Evolutionary conservation across 139 green algal genomes (phyloP), one percentile per base, ranked within the genome.

Genomic region (Chlamydomonas sp.): DNA sequence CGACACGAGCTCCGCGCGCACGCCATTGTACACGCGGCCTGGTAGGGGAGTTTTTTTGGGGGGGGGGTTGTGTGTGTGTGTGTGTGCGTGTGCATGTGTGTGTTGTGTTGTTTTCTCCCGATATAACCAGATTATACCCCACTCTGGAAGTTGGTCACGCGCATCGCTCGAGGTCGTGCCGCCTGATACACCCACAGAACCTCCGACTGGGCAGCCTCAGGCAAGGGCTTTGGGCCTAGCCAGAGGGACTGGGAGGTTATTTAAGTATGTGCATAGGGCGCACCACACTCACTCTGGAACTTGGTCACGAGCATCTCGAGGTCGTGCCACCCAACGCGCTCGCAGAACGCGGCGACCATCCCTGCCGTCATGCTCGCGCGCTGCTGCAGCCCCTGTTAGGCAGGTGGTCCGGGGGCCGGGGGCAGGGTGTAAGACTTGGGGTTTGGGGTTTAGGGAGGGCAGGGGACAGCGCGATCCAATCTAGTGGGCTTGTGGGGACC

Each of bases 281-380:
- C 13, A 61, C 10, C 24, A 22, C n/a, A 57, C 20, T 54, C 34
- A 83, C 81, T 33, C 70, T 91, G 84, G 73, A 96, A 93, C 63
- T 86, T 83, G 24, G 81, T 62, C 8, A 96, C 78, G 29, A 96
- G 75, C 0, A 79, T 48, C 73, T 94, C 84, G 69, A 96, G 66
- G 74, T 89, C 79, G 5, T 39, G 33, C 82, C 83, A 94, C 47
- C 84, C 83, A 73, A 94, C 67, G 63, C 86, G 80, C 59, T 87
- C 84, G 67, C 90, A 96, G 67, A 97, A 96, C 54, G 82, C 76
- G 0, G 84, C 79, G 29, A 91, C 79, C 81, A 90, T 93, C 70
- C 43, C 67, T 0, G 90, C 83, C n/a, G n/a, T 26, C 31, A 35
- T 26, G 50, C 13, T 26, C 13, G 43, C 43, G 20, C 43, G 43